Conservation (phyloP, 2,329 filamentous ascomycete genomes). For the Clarireedia paspali region DNA sequence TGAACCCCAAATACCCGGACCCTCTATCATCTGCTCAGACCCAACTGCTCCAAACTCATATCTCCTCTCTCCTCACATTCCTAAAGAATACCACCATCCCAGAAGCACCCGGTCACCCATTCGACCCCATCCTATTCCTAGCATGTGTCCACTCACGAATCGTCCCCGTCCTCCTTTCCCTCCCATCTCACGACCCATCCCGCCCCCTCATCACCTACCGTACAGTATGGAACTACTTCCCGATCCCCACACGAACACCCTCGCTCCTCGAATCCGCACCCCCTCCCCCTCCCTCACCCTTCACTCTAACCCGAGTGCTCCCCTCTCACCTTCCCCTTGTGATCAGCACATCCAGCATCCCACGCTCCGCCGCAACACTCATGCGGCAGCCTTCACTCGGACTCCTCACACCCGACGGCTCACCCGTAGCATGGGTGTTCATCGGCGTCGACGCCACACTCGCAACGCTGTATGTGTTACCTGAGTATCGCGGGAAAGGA, state of each 20-base stretch:
- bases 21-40: conserved; percentile 10
- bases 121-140: conserved; percentile 20
- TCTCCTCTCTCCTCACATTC: conserved; percentile 14
- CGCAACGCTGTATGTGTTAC: conserved; percentile 26
- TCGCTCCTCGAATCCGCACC: background rate
- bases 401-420: conserved; percentile 13
- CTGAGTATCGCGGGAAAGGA: conserved; percentile 22
- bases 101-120: conserved; percentile 27
- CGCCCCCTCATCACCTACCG: conserved; percentile 3
- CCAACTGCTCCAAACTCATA: conserved; percentile 11
- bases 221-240: background rate
- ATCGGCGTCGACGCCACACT: conserved; percentile 24
- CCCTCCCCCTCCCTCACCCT: conserved; percentile 15
- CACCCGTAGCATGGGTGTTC: conserved; percentile 26
- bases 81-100: conserved; percentile 18
- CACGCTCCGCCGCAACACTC: conserved; percentile 19
- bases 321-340: conserved; percentile 23
- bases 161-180: conserved; percentile 7
- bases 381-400: conserved; percentile 20
- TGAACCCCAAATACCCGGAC: background rate
- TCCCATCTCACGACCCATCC: conserved; percentile 13
- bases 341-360: conserved; percentile 23
- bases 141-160: conserved; percentile 19
- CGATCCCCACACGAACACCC: background rate
- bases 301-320: conserved; percentile 17